Conservation (phyloP, 768 basidiomycete species). For the Tricholoma terreum region DNA sequence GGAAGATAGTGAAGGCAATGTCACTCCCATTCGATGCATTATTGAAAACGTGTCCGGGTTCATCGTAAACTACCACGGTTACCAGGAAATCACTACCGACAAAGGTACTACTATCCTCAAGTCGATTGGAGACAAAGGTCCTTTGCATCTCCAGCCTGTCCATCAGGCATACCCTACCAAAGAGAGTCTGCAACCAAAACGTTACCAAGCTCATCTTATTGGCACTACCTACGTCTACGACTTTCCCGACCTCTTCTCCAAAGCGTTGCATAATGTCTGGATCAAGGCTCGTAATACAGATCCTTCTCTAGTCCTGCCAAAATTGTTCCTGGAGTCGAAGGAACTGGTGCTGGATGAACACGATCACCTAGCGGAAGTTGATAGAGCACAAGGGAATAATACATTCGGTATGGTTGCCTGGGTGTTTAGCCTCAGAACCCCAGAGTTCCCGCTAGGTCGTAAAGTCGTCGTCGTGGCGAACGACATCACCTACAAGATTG, state of each 20-base stretch:
- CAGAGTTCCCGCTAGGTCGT: slow-evolving; percentile 89
- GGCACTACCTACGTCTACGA: slow-evolving; percentile 99
- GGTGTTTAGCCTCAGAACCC: slow-evolving; percentile 90
- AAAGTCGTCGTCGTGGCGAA: slow-evolving; percentile 89
- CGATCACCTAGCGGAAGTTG: slow-evolving; percentile 86
- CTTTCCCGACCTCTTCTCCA: slow-evolving; percentile 98
- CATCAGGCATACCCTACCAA: slow-evolving; percentile 94
- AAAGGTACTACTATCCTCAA: slow-evolving; percentile 94
- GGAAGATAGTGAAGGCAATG: slow-evolving; percentile 93
- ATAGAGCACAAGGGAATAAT: slow-evolving; percentile 91
- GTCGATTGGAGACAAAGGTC: slow-evolving; percentile 97
- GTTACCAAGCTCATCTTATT: slow-evolving; percentile 97
- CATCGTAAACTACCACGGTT: slow-evolving; percentile 96
- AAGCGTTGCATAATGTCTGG: slow-evolving; percentile 95
- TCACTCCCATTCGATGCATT: slow-evolving; percentile 93
- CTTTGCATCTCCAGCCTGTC: slow-evolving; percentile 93
- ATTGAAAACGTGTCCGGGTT: slow-evolving; percentile 99
- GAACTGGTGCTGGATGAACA: slow-evolving; percentile 95
- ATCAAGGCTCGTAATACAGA: slow-evolving; percentile 61
- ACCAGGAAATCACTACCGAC: slow-evolving; percentile 97
- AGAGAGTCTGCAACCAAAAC: slow-evolving; percentile 96
- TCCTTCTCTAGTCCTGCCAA: slow-evolving; percentile 69
- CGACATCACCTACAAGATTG: slow-evolving; percentile 98
- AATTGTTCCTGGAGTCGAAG: slow-evolving; percentile 74
- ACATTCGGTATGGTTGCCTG: slow-evolving; percentile 97